A percentile compares a stretch with the other conserved stretches of the same genome.
Conservation (phyloP, 495 filamentous ascomycete species). For the Trichoderma reesei region DNA sequence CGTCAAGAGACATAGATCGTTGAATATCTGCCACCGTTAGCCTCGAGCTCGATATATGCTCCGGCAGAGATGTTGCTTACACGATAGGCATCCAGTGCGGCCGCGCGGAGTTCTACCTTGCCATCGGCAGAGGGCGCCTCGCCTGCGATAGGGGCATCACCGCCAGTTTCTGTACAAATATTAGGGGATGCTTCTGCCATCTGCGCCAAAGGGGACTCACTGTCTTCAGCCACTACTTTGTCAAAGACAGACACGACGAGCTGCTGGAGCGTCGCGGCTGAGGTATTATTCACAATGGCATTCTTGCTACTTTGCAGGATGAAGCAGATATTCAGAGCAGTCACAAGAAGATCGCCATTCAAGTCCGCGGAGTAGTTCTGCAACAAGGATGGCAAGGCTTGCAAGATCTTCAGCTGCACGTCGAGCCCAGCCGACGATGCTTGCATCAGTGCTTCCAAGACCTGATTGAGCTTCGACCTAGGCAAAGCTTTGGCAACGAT, state of each 20-base stretch:
- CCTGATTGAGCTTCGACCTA: constrained; percentile 61
- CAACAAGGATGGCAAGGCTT: constrained; percentile 81
- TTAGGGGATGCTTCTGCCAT: background rate
- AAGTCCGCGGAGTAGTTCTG: constrained; percentile 84
- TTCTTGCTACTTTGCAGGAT: constrained; percentile 83
- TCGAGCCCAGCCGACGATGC: constrained; percentile 68
- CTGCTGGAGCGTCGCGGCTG: constrained; percentile 89
- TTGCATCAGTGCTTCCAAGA: constrained; percentile 78
- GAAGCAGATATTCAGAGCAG: constrained; percentile 80
- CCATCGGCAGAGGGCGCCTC: constrained; percentile 57
- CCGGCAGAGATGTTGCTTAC: constrained; percentile 13
- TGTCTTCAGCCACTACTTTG: constrained; percentile 75
- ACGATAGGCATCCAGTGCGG: constrained; percentile 78
- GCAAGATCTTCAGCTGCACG: constrained; percentile 91
- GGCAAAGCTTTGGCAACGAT: constrained; percentile 72
- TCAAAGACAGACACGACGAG: constrained; percentile 88
- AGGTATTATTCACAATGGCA: constrained; percentile 85
- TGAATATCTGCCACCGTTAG: constrained; percentile 50
- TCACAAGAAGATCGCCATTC: constrained; percentile 68
- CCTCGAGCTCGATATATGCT: constrained; percentile 11
- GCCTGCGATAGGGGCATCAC: constrained; percentile 42
- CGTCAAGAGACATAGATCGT: constrained; percentile 80
- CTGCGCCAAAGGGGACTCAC: constrained; percentile 28
- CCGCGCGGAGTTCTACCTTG: constrained; percentile 53
- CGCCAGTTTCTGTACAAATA: constrained; percentile 26